Conservation (phyloP, 495 filamentous ascomycete genomes). For the Tuber calosporum region DNA sequence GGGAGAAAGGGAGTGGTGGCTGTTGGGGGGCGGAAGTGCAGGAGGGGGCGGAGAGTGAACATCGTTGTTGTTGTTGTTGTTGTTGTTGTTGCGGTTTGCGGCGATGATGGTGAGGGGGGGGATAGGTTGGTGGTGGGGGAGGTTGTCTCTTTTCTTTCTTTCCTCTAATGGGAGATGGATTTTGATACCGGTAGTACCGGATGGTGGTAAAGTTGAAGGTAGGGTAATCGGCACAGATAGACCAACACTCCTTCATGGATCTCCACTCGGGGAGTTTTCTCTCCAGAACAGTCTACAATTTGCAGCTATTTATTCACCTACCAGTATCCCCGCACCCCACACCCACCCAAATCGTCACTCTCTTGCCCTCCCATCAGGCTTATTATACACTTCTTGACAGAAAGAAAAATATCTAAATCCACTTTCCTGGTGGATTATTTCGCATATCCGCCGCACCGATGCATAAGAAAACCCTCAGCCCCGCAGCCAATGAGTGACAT, state of each 20-base stretch:
- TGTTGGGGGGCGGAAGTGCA: constrained; percentile 9
- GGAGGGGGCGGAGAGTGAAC: constrained; percentile 29
- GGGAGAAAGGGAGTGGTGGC: constrained; percentile 8
- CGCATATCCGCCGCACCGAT: not conserved
- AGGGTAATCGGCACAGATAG: not conserved
- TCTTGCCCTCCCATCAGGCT: not conserved
- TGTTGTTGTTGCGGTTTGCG: too few relatives aligned
- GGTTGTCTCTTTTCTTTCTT: not conserved
- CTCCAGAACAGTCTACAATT: not conserved
- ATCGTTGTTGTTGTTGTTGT: constrained; percentile 10
- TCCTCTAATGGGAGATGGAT: not conserved
- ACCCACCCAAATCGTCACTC: not conserved
- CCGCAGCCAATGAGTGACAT: not conserved
- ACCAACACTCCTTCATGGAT: not conserved
- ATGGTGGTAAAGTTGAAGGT: not conserved
- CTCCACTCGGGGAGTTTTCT: not conserved
- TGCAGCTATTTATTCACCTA: not conserved
- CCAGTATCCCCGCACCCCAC: not conserved
- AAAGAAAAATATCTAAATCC: not conserved
- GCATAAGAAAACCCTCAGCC: not conserved
- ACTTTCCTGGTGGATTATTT: not conserved
- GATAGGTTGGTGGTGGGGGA: too few relatives aligned
- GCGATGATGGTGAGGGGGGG: not conserved
- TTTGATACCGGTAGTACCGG: not conserved
- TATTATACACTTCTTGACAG: not conserved